phyloP scores from a whole-genome alignment of 139 green algal genomes.

The Chlorella vulgaris region DNA sequence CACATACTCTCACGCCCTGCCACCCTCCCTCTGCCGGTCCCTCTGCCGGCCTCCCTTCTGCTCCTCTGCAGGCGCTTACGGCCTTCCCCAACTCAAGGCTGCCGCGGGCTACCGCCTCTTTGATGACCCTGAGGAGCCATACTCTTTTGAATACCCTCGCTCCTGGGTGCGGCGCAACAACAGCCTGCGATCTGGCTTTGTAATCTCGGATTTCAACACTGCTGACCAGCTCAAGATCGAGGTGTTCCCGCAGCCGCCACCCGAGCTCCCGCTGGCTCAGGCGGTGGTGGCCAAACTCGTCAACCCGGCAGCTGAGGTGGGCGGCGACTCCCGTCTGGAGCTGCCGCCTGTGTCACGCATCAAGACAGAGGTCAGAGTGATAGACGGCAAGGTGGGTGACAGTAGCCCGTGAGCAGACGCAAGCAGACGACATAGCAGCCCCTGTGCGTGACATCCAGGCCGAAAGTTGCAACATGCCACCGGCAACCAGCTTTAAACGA shows the following conservation, averaged over 20 bases:
- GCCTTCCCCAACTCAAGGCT: conserved; percentile 42
- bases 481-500: too few relatives aligned
- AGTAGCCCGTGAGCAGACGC: too few relatives aligned
- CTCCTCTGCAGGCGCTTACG: conserved; percentile 41
- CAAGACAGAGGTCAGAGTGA: conserved; percentile 13
- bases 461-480: too few relatives aligned
- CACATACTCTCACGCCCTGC: too few relatives aligned
- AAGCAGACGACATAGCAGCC: too few relatives aligned
- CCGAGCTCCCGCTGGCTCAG: conserved; percentile 20
- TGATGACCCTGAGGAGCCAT: conserved; percentile 47
- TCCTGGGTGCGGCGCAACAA: conserved; percentile 66
- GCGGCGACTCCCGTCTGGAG: conserved; percentile 46
- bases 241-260: conserved; percentile 38
- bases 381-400: conserved; percentile 59
- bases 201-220: conserved; percentile 70
- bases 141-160: conserved; percentile 55
- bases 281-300: conserved; percentile 42
- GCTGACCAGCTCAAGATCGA: conserved; percentile 71
- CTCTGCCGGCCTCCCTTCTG: background rate
- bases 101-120: conserved; percentile 42
- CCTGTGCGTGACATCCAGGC: too few relatives aligned
- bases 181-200: conserved; percentile 47
- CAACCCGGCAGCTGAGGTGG: conserved; percentile 23
- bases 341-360: conserved; percentile 41
- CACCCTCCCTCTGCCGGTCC: too few relatives aligned